Evolutionary conservation across 768 basidiomycete genomes (phyloP), one percentile per base, ranked within the genome.

Genomic region (Kwoniella sp.): DNA sequence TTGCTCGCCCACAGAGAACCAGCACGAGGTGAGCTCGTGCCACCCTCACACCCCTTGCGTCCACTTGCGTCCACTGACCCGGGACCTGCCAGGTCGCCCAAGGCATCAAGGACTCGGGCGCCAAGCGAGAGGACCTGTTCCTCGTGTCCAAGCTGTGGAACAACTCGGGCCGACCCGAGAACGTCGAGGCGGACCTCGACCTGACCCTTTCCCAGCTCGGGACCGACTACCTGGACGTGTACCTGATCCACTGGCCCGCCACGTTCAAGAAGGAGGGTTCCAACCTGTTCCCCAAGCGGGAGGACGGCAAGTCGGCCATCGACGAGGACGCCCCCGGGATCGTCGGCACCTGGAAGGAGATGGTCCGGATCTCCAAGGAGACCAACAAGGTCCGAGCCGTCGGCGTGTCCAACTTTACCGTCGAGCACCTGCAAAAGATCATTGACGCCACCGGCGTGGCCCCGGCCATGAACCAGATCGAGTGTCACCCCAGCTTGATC

Each of bases 391-490:
- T 87, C 62, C 83, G 79, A 60, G 85, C 86, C 4, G 88, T 65
- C 41, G 63, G 63, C 14, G 63, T 65, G 12, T 90, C 55, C 25
- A 65, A 65, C 45, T 66, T 66, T 31, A 53, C 51, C 4, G 48
- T 55, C 11, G 47, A 50, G 25, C 37, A 54, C 9, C 36, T 66
- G 37, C 74, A 86, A 68, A 85, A 78, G 14, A 80, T 92, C 67
- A 83, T 83, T 57, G 73, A 79, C 12, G 84, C 82, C 2, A 88
- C 87, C 14, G 84, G 83, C 10, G 83, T 87, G 40, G 80, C 82
- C 50, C 89, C 89, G 20, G 83, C 78, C 20, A 83, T 77, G 29
- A 89, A 91, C 76, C 89, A 93, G 76, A 76, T 90, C 59, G 88
- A 89, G 73, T 82, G 83, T 25, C 89, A 92, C 78, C 88, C 89